These are phyloP conservation scores for Violaceomyces palustris DNA, from an alignment of 1,284 basidiomycete genomes.

Conservation along the genomic window DNA sequence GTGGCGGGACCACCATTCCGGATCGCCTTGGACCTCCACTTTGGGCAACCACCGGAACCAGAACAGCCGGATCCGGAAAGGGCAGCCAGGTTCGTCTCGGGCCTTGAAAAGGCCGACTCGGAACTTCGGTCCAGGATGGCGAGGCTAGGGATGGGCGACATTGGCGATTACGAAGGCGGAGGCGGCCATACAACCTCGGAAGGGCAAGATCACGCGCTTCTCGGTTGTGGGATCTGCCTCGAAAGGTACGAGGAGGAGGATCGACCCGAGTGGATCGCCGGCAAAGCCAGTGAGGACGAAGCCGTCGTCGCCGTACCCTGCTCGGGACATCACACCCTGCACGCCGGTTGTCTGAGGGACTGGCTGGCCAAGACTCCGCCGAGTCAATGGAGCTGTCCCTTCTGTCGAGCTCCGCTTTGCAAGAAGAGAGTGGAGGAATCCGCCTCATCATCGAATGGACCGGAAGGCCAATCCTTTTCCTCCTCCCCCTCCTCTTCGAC, in stretches of 20 bases:
- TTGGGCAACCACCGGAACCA: conserved; percentile 10
- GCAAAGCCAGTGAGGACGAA: conserved; percentile 29
- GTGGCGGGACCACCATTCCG: conserved; percentile 41
- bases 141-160: conserved; percentile 38
- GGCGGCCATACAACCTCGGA: conserved; percentile 4
- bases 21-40: conserved; percentile 32
- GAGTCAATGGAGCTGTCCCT: conserved; percentile 47
- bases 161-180: conserved; percentile 23
- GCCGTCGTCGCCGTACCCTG: conserved; percentile 47
- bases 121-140: conserved; percentile 48
- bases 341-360: conserved; percentile 35
- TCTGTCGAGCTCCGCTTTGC: conserved; percentile 38
- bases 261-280: conserved; percentile 39
- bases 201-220: conserved; percentile 1
- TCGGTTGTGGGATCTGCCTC: conserved; percentile 46
- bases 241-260: conserved; percentile 44
- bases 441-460: too few relatives aligned
- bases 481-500: neutral
- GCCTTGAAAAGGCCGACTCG: conserved; percentile 43
- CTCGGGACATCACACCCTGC: conserved; percentile 43
- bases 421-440: too few relatives aligned
- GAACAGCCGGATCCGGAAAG: conserved; percentile 29
- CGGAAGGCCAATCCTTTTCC: too few relatives aligned
- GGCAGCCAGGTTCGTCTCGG: conserved; percentile 31
- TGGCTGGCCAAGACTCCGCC: conserved; percentile 44